Percentiles rank a stretch among this genome's conserved stretches.
phyloP scores from a whole-genome alignment of 345 rosid genomes.

The Microcos paniculata region DNA sequence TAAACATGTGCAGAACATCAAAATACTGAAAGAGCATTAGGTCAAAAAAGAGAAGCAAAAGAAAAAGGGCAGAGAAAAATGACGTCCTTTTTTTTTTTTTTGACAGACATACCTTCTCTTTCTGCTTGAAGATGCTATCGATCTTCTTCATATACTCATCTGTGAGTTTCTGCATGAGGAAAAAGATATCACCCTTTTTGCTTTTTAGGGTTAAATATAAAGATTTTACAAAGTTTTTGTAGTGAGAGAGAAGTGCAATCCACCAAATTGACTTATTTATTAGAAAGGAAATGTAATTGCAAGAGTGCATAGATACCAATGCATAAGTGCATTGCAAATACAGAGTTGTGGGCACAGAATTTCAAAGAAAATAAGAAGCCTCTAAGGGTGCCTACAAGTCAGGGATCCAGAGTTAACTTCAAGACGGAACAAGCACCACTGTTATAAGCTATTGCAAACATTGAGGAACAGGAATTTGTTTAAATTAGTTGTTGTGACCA shows the following conservation, averaged over 20 bases:
- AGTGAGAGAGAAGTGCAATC: not conserved
- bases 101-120: slow-evolving; percentile 70
- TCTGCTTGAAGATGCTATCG: slow-evolving; percentile 74
- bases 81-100: not conserved
- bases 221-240: not conserved
- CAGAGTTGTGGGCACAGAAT: not conserved
- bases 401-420: not conserved
- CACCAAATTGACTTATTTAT: not conserved
- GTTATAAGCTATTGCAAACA: not conserved
- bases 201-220: no score
- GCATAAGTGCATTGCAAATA: not conserved
- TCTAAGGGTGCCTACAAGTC: not conserved
- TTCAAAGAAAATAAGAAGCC: not conserved
- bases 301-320: not conserved
- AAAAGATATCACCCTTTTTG: not conserved
- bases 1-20: not conserved
- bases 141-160: slow-evolving; percentile 91
- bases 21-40: not conserved
- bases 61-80: not conserved
- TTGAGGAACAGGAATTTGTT: not conserved
- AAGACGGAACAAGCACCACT: not conserved
- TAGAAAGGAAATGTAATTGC: not conserved
- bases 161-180: slow-evolving; percentile 69
- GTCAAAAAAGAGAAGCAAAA: not conserved
- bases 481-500: not conserved